Conservation (phyloP, 306 rosid genomes). For the Rosa persica region DNA sequence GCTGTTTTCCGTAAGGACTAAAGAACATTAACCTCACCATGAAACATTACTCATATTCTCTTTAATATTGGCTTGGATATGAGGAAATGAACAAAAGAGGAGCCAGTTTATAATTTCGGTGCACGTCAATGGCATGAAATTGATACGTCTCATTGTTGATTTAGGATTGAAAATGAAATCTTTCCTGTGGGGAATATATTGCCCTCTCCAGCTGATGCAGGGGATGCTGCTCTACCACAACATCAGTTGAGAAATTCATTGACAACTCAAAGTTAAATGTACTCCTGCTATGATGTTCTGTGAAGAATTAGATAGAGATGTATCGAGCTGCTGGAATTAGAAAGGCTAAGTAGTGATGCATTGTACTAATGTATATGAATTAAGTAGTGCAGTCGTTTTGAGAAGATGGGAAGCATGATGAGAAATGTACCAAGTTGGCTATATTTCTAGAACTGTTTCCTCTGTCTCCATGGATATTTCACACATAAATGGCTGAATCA, state of each 20-base stretch:
- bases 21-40: neutral
- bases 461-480: no score
- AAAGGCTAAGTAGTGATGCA: neutral
- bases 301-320: neutral
- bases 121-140: neutral
- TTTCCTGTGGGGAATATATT: conserved; percentile 10
- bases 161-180: neutral
- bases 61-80: neutral
- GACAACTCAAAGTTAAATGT: neutral
- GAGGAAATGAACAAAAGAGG: neutral
- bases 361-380: no score
- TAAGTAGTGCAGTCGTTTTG: no score
- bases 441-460: no score
- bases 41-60: neutral
- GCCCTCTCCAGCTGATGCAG: neutral
- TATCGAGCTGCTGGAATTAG: neutral
- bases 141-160: neutral
- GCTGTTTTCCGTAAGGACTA: neutral
- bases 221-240: neutral
- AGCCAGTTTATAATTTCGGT: neutral
- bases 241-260: neutral
- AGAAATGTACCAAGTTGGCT: no score
- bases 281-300: neutral
- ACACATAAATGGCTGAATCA: no score
- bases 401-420: no score